Base-by-base conservation (phyloP, 1,284 basidiomycete genomes). In the Cerioporus squamosus region DNA sequence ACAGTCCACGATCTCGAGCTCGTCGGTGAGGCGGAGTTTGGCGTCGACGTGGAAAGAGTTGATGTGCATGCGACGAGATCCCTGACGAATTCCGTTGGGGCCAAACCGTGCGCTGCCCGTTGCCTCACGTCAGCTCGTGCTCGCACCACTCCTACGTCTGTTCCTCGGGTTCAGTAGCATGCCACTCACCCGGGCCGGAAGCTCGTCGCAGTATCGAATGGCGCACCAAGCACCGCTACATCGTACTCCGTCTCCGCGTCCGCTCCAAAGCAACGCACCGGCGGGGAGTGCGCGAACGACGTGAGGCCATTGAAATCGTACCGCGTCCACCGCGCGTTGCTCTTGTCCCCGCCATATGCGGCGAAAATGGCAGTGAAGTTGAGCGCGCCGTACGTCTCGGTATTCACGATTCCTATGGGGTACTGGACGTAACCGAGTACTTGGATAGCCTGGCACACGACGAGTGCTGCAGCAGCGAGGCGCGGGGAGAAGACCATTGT, bases 21-120 rank as follows among this genome's bases (percentile, higher is more conserved):
- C 53, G 51, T 73, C 73, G 50, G 61, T 71, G 9, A 72, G 57
- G 23, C 71, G 65, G 31, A 71, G 60, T 55, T 68, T 70, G 59
- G 68, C 65, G 5, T 68, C 65, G 9, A 74, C 71, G 44, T 74
- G 71, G 57, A 73, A 69, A 45, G 67, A 58, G 20, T 67, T 63
- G 8, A 73, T 56, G 23, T 66, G 62, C 12, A 73, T 55, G 3
- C 72, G 66, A 5, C 74, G 63, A 6, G 70, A 69, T 7, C 74
- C 75, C 60, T 75, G 73, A 8, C 74, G 73, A 45, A 75, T 76
- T 8, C 72, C 74, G 53, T 74, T 75, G 2, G 75, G 75, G 0
- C 75, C 75, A 40, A 77, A 77, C 2, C 73, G 71, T 22, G 72
- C 69, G 15, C 70, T 74, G 3, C 3, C 1, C 1, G 3, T 29